phyloP scores from a whole-genome alignment of 2,329 filamentous ascomycete genomes.

The Exophiala oligosperma region DNA sequence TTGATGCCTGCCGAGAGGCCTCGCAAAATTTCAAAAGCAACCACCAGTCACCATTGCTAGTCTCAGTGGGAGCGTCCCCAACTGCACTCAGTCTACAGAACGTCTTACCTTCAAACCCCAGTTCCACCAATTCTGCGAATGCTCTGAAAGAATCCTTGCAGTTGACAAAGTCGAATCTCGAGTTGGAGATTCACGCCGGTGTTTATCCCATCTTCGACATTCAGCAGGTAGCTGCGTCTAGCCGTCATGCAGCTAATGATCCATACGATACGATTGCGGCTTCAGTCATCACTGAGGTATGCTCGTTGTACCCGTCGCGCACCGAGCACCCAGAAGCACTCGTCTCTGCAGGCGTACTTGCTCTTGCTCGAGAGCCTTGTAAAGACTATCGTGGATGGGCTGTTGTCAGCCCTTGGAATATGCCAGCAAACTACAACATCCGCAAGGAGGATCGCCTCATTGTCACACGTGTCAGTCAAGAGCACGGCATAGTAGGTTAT shows the following conservation, averaged over 20 bases:
- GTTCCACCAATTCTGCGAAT: constrained; percentile 16
- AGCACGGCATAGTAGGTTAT: constrained; percentile 73
- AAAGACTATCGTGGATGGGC: constrained; percentile 72
- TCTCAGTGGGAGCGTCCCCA: constrained; percentile 76
- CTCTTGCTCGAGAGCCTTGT: constrained; percentile 71
- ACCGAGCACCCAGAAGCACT: constrained; percentile 60
- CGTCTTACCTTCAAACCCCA: constrained; percentile 40
- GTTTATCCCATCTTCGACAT: constrained; percentile 76
- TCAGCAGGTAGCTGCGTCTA: constrained; percentile 74
- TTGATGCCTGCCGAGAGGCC: constrained; percentile 47
- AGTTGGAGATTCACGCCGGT: constrained; percentile 71
- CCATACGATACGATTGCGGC: constrained; percentile 60
- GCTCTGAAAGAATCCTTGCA: constrained; percentile 22
- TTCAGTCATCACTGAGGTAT: constrained; percentile 70
- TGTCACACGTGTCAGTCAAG: constrained; percentile 71
- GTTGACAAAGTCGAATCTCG: constrained; percentile 39
- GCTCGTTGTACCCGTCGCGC: constrained; percentile 63
- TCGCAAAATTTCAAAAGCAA: constrained; percentile 27
- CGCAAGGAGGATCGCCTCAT: constrained; percentile 59
- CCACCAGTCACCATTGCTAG: constrained; percentile 43
- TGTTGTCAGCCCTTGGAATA: constrained; percentile 62
- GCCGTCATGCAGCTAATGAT: constrained; percentile 43
- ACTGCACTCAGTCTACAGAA: constrained; percentile 69
- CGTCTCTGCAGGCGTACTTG: constrained; percentile 67
- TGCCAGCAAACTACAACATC: constrained; percentile 33